phyloP scores from a whole-genome alignment of 257 asterid species.

The Nicotiana undulata region DNA sequence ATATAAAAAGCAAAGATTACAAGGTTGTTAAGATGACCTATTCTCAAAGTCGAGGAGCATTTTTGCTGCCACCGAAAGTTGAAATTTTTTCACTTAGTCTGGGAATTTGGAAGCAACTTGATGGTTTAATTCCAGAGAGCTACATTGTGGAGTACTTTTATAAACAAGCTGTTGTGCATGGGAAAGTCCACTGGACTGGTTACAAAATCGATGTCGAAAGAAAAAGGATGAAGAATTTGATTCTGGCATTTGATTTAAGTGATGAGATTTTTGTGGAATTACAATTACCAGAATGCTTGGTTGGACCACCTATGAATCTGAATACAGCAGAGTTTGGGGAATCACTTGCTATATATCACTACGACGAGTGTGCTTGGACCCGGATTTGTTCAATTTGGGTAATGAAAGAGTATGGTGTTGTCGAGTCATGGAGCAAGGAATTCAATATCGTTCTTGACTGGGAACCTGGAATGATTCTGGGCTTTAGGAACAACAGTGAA shows the following conservation, averaged over 20 bases:
- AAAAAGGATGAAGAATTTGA: not conserved
- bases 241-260: conserved; percentile 11
- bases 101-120: conserved; percentile 9
- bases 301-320: not conserved
- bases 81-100: conserved; percentile 3
- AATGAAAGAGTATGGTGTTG: conserved; percentile 37
- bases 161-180: conserved; percentile 1
- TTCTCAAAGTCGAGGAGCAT: not conserved
- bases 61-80: conserved; percentile 8
- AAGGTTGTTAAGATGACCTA: conserved; percentile 10
- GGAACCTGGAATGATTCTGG: conserved; percentile 12
- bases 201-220: not conserved
- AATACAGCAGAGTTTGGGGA: not conserved
- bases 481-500: conserved; percentile 24
- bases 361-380: not conserved
- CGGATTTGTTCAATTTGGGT: conserved; percentile 26
- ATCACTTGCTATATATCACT: conserved; percentile 6
- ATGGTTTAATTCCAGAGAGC: not conserved
- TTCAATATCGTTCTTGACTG: not conserved
- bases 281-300: not conserved
- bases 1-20: conserved; percentile 10
- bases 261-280: conserved; percentile 10
- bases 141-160: conserved; percentile 8
- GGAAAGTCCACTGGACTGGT: conserved; percentile 13
- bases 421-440: conserved; percentile 33